These are phyloP conservation scores for Pleurotus citrinopileatus DNA, from an alignment of 768 basidiomycete genomes.

Conservation along the genomic window DNA sequence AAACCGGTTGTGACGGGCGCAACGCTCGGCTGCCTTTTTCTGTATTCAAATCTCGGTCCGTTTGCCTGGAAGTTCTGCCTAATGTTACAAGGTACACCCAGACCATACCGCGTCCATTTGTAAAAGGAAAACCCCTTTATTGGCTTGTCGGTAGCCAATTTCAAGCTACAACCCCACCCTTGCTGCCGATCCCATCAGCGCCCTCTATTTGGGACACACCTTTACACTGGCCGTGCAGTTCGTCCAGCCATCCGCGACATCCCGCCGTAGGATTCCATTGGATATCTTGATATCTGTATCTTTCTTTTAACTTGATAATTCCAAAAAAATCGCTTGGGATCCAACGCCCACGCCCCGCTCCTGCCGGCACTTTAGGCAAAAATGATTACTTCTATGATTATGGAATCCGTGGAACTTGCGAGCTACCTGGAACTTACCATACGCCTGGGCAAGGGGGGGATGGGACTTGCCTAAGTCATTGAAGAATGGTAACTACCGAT, in stretches of 20 bases:
- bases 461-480: not conserved
- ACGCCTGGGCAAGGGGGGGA: too few species aligned
- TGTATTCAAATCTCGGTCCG: too few species aligned
- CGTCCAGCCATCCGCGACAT: not conserved
- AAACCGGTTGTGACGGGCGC: too few species aligned
- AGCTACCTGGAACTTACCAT: too few species aligned
- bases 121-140: not conserved
- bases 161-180: constrained; percentile 1
- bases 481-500: not conserved
- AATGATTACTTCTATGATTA: too few species aligned
- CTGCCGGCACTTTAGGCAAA: not conserved
- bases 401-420: too few species aligned
- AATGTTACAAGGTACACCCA: too few species aligned
- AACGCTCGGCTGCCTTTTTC: too few species aligned
- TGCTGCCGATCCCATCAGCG: not conserved
- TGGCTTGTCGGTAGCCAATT: not conserved
- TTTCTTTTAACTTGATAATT: not conserved
- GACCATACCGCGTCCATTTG: too few species aligned
- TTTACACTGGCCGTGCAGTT: not conserved
- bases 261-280: constrained; percentile 3
- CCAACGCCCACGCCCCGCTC: not conserved
- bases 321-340: too few species aligned
- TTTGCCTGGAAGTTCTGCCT: too few species aligned
- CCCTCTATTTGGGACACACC: not conserved
- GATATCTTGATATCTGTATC: not conserved